These are phyloP conservation scores for Xylariaceae sp. DNA, from an alignment of 2,329 filamentous ascomycete species.

Conservation along the genomic window DNA sequence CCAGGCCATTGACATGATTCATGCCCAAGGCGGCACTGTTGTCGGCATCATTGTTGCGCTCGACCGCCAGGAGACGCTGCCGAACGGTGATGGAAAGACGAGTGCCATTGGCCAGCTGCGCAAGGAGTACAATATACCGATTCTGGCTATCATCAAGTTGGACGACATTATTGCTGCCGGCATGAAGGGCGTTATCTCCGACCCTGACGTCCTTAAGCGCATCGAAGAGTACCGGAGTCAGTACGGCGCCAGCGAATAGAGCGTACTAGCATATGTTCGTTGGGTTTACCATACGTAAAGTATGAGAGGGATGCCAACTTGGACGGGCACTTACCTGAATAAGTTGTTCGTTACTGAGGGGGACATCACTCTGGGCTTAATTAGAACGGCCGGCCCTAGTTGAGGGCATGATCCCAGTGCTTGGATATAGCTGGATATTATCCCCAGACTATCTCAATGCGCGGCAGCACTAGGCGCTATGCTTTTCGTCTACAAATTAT, in stretches of 20 bases:
- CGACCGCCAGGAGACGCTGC: conserved; percentile 80
- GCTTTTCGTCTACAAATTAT: background rate
- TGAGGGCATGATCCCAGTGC: background rate
- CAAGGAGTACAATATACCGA: conserved; percentile 77
- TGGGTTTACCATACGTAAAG: background rate
- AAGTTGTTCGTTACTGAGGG: background rate
- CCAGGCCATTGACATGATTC: conserved; percentile 86
- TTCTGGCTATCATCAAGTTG: conserved; percentile 76
- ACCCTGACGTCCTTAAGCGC: conserved; percentile 53
- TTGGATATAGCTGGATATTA: background rate
- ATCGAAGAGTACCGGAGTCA: conserved; percentile 68
- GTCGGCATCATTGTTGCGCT: conserved; percentile 85
- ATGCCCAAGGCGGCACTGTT: conserved; percentile 74
- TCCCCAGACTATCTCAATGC: background rate
- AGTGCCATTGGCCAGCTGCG: conserved; percentile 84
- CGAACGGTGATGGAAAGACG: conserved; percentile 55
- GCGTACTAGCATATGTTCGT: background rate
- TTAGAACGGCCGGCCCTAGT: too few relatives aligned
- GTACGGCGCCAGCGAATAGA: conserved; percentile 56
- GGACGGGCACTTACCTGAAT: background rate
- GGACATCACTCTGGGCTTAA: too few relatives aligned
- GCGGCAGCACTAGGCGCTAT: background rate
- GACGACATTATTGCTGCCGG: conserved; percentile 73
- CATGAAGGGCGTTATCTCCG: conserved; percentile 55
- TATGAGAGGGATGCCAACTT: background rate